These are phyloP conservation scores for Paramecium tetraurelia DNA, from an alignment of 73 alveolate species.

Conservation along the genomic window DNA sequence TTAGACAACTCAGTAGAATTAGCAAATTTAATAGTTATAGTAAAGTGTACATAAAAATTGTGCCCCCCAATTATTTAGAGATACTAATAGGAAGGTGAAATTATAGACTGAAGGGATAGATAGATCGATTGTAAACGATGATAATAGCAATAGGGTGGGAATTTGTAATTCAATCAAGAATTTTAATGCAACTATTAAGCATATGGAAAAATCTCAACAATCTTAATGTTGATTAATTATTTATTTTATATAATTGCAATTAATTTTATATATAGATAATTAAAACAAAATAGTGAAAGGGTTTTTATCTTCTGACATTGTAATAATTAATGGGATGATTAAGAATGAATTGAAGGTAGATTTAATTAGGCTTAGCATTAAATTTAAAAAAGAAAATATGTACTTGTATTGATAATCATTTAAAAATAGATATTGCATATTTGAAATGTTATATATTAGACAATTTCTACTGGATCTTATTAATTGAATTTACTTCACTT, in stretches of 20 bases:
- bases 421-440: conserved; percentile 52
- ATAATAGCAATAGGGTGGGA: neutral
- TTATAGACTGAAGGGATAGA: neutral
- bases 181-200: neutral
- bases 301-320: conserved; percentile 59
- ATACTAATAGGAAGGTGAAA: conserved; percentile 24
- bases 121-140: conserved; percentile 12
- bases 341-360: conserved; percentile 11
- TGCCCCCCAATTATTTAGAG: conserved; percentile 9
- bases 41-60: conserved; percentile 39
- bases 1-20: neutral
- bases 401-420: conserved; percentile 62
- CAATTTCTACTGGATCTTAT: too few species aligned
- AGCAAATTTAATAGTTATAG: neutral
- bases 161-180: conserved; percentile 22
- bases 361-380: conserved; percentile 19
- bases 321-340: conserved; percentile 52
- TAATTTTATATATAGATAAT: neutral
- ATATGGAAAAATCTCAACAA: conserved; percentile 7
- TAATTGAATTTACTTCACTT: too few species aligned
- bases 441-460: neutral
- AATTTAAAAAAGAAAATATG: conserved; percentile 34
- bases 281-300: conserved; percentile 19
- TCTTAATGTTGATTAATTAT: neutral
- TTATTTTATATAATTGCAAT: neutral